Conservation (phyloP, 2,329 filamentous ascomycete genomes). For the Ceratocystis albifundus region DNA sequence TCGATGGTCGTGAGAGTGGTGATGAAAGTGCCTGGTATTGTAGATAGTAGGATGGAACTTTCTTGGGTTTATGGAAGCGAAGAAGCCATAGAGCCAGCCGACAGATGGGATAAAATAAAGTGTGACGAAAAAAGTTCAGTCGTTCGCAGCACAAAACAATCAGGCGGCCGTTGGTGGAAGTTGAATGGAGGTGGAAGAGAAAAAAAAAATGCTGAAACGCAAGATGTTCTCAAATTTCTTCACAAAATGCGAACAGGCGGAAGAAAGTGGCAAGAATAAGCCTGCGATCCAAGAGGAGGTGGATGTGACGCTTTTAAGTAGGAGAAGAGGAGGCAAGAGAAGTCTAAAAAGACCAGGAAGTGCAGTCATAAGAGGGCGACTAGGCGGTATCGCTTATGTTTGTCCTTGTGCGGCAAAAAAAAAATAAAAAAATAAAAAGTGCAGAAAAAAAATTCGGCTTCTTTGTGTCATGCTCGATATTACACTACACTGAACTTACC, state of each 20-base stretch:
- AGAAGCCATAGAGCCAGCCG: not conserved
- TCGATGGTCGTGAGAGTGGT: not conserved
- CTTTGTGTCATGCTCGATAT: not conserved
- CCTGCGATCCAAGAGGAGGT: not conserved
- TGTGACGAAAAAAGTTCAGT: no score
- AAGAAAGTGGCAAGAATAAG: not conserved
- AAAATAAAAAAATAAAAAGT: slow-evolving; percentile 3
- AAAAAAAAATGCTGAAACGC: not conserved
- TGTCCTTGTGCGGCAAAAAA: not conserved
- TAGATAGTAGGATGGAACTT: not conserved
- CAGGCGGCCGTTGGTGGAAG: not conserved
- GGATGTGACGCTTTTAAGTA: slow-evolving; percentile 7
- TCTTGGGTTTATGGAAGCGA: not conserved
- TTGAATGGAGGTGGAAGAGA: not conserved
- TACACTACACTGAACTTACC: slow-evolving; percentile 1
- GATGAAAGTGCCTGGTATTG: not conserved
- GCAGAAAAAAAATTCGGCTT: not conserved
- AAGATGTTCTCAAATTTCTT: not conserved
- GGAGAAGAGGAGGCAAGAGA: not conserved
- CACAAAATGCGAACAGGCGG: not conserved
- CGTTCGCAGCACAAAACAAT: no score
- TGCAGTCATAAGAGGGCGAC: not conserved
- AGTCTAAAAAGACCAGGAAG: not conserved
- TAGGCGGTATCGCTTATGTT: not conserved
- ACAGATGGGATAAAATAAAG: not conserved